These are phyloP conservation scores for Hyaloscypha finlandica DNA, from an alignment of 495 filamentous ascomycete genomes.

Conservation along the genomic window DNA sequence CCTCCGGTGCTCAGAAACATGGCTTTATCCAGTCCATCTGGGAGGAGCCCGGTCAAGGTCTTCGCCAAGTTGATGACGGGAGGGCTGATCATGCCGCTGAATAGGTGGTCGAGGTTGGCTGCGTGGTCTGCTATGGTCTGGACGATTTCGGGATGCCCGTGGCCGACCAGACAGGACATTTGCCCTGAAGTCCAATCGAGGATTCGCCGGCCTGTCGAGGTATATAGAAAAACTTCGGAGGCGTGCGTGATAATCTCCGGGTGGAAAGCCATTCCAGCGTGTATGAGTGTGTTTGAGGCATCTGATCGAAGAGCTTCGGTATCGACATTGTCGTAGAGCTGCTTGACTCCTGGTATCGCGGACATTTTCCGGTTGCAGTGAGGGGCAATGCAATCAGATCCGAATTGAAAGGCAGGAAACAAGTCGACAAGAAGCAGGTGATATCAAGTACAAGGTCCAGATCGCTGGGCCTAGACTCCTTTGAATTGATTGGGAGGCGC, in stretches of 20 bases:
- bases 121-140: slow-evolving; percentile 42
- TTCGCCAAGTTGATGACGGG: slow-evolving; percentile 49
- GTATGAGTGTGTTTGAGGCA: slow-evolving; percentile 14
- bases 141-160: slow-evolving; percentile 44
- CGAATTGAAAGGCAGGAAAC: no score
- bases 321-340: slow-evolving; percentile 13
- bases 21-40: slow-evolving; percentile 41
- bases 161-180: slow-evolving; percentile 51
- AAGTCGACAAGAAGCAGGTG: no score
- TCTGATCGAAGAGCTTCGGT: background rate
- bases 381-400: no score
- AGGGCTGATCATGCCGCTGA: slow-evolving; percentile 43
- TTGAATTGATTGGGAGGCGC: no score
- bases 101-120: slow-evolving; percentile 43
- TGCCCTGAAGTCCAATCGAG: slow-evolving; percentile 63
- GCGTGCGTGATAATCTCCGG: slow-evolving; percentile 17
- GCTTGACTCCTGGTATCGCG: no score
- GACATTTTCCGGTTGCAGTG: no score
- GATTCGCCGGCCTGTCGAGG: slow-evolving; percentile 61
- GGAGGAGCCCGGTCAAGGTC: slow-evolving; percentile 42
- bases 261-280: slow-evolving; percentile 16
- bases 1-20: slow-evolving; percentile 62
- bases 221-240: slow-evolving; percentile 16
- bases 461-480: no score
- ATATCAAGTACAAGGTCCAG: no score